Conservation (phyloP, 371 early-diverging fungal genomes). For the Blakeslea trispora region DNA sequence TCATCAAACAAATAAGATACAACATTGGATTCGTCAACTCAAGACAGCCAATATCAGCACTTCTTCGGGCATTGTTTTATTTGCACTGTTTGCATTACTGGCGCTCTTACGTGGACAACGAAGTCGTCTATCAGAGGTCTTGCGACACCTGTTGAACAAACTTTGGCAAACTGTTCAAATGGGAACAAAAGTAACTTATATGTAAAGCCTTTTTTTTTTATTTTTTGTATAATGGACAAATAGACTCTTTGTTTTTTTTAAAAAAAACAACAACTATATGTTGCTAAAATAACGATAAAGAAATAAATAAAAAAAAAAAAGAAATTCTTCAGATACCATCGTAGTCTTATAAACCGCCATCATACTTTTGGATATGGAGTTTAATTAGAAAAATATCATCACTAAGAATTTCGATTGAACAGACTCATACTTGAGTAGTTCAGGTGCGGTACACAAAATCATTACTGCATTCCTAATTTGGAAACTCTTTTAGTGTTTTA, state of each 20-base stretch:
- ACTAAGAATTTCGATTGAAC: too few relatives aligned
- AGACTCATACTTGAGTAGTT: too few relatives aligned
- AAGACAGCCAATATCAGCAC: slow-evolving; percentile 19
- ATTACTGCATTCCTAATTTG: too few relatives aligned
- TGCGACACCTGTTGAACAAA: slow-evolving; percentile 29
- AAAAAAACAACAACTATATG: too few relatives aligned
- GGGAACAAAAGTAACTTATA: slow-evolving; percentile 52
- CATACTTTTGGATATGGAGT: too few relatives aligned
- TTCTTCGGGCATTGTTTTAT: slow-evolving; percentile 24
- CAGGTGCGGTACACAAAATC: too few relatives aligned
- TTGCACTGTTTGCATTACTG: slow-evolving; percentile 34
- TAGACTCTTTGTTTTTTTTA: too few relatives aligned
- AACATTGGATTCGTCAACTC: slow-evolving; percentile 32
- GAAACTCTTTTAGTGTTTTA: too few relatives aligned
- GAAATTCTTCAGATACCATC: neutral
- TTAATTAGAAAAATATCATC: too few relatives aligned
- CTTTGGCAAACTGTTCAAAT: slow-evolving; percentile 46
- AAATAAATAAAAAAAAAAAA: neutral
- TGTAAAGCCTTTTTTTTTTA: too few relatives aligned
- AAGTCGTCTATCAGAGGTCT: slow-evolving; percentile 23
- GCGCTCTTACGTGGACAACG: slow-evolving; percentile 32
- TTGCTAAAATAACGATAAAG: neutral
- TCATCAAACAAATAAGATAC: slow-evolving; percentile 6
- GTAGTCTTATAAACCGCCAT: too few relatives aligned
- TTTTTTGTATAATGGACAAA: too few relatives aligned